Evolutionary conservation across 2,329 filamentous ascomycete genomes (phyloP).

Genomic region (Cordyceps javanica): DNA sequence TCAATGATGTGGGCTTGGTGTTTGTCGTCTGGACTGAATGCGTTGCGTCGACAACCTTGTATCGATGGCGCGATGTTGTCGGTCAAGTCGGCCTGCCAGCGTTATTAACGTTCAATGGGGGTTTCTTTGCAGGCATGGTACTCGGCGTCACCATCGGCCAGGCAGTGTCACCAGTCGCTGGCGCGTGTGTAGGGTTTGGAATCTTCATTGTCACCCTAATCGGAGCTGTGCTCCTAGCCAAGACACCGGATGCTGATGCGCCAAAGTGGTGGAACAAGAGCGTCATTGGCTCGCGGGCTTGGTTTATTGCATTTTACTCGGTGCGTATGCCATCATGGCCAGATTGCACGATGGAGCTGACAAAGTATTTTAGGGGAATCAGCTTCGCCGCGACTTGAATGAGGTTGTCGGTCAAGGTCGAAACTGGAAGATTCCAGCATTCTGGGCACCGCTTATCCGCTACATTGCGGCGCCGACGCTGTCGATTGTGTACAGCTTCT

Average conservation of each 20-base stretch:
- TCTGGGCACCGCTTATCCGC: slow-evolving; percentile 44
- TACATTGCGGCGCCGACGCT: slow-evolving; percentile 44
- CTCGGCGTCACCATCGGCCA: slow-evolving; percentile 46
- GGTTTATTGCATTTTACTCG: slow-evolving; percentile 52
- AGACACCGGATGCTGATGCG: slow-evolving; percentile 34
- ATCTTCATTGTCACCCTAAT: slow-evolving; percentile 39
- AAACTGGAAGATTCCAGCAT: slow-evolving; percentile 49
- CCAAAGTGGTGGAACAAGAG: slow-evolving; percentile 37
- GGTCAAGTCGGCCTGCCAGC: slow-evolving; percentile 37
- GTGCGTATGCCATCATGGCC: slow-evolving; percentile 26
- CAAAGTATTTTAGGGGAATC: slow-evolving; percentile 39
- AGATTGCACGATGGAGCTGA: not conserved
- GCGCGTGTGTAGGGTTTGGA: slow-evolving; percentile 46
- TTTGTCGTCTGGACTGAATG: slow-evolving; percentile 50
- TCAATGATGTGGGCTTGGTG: slow-evolving; percentile 48
- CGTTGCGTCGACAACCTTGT: slow-evolving; percentile 45
- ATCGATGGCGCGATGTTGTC: slow-evolving; percentile 43
- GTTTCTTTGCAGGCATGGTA: slow-evolving; percentile 48
- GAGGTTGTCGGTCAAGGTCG: slow-evolving; percentile 44
- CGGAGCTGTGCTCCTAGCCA: slow-evolving; percentile 33
- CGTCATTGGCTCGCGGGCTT: slow-evolving; percentile 34
- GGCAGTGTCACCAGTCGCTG: slow-evolving; percentile 34
- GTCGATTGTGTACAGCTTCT: slow-evolving; percentile 46
- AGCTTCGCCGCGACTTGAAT: slow-evolving; percentile 50
- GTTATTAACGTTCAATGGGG: slow-evolving; percentile 41